Evolutionary conservation across 1,284 basidiomycete species (phyloP).

Genomic region (Coniferiporia weirii): DNA sequence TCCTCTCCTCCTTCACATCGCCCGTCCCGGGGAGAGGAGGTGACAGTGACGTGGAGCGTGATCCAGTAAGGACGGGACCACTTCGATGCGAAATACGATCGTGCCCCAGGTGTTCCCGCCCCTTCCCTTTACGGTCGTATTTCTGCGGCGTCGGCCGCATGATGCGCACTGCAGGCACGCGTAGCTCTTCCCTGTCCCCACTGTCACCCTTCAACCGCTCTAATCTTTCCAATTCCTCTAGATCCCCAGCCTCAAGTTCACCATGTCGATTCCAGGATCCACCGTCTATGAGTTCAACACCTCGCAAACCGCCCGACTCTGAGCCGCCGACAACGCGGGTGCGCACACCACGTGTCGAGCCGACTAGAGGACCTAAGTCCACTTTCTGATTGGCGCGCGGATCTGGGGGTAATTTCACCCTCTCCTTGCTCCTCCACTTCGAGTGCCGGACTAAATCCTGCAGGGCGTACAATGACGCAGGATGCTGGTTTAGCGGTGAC

Average conservation of each 20-base stretch:
- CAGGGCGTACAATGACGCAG: not conserved
- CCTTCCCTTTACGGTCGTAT: not conserved
- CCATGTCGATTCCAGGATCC: constrained; percentile 11
- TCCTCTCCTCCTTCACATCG: constrained; percentile 34
- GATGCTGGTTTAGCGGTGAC: constrained; percentile 6
- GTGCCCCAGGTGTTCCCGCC: not conserved
- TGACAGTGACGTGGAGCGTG: too few species aligned
- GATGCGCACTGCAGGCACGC: not conserved
- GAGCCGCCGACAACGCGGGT: constrained; percentile 46
- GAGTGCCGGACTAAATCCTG: not conserved
- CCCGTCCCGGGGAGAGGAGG: constrained; percentile 8
- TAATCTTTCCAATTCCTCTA: not conserved
- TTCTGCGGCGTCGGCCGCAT: not conserved
- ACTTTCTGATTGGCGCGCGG: constrained; percentile 17
- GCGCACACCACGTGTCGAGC: constrained; percentile 60
- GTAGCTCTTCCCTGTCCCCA: not conserved
- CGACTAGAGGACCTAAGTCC: constrained; percentile 69
- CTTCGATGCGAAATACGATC: constrained; percentile 6
- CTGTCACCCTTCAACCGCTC: not conserved
- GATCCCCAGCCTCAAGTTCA: not conserved
- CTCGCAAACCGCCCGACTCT: constrained; percentile 53
- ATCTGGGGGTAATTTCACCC: not conserved
- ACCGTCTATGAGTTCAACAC: constrained; percentile 47
- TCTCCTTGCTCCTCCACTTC: constrained; percentile 2
- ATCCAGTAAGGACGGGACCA: not conserved